Base-by-base conservation (phyloP, 306 rosid species). In the Vicia faba region DNA sequence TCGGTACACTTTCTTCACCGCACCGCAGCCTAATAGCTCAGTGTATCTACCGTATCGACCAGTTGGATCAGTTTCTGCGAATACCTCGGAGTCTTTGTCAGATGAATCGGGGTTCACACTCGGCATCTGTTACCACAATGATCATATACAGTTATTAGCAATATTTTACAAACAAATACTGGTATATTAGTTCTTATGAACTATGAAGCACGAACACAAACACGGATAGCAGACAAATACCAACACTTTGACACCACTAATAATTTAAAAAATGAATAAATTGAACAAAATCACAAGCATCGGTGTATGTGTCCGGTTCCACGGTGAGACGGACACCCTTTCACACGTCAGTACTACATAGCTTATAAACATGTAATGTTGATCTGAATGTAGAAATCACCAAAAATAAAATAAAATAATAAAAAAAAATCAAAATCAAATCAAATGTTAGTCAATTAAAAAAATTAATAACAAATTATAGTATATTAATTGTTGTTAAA, bases 1-100 rank as follows among this genome's bases (percentile, higher is more conserved):
- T 4, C 97, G 70, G 80, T 89, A 92, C 68, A 92, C 97, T 73
- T 85, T 92, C 43, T 92, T 92, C 71, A 87, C 95, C 9, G 97
- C 91, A 8, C 97, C 97, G 4, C 72, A 65, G 0, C 96, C 96
- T 0, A 89, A 77, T 0, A 92, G 81, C 82, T 92, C 97, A 0
- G 23, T 20, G 78, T 92, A 93, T 1, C 96, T 78, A 18, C 95
- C 97, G 16, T 93, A 93, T 2, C 97, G 71, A 5, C 91, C 82
- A 0, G 82, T 83, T 1, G 92, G 97, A 29, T 93, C 87, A 1
- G 76, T 58, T 62, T 93, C 98, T 0, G 77, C 85, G 12, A 93
- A 93, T 11, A 86, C 81, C 55, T 93, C 95, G 0, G 87, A 68
- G 33, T 89, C 97, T 75, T 64, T 84, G 60, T 84, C 93, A 0